Evolutionary conservation across 768 basidiomycete genomes (phyloP).

Genomic region (Lactifluus echinatus): DNA sequence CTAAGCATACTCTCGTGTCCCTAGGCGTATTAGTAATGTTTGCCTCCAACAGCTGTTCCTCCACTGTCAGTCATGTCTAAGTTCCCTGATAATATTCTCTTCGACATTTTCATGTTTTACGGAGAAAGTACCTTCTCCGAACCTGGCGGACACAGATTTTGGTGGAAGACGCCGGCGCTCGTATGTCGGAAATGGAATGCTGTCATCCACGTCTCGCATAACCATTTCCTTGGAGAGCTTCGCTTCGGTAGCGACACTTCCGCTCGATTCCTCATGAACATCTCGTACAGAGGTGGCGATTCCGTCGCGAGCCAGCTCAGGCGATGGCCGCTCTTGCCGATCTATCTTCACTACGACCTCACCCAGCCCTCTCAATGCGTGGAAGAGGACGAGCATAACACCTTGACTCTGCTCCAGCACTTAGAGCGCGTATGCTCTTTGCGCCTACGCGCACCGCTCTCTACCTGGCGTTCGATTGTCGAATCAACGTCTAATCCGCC

Average conservation of each 20-base stretch:
- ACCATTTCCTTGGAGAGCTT: background rate
- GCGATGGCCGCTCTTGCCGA: background rate
- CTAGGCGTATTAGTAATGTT: background rate
- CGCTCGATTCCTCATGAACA: background rate
- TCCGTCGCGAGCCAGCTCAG: background rate
- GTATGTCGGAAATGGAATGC: background rate
- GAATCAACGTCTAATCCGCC: background rate
- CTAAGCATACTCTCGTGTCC: background rate
- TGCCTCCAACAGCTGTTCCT: background rate
- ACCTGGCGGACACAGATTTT: background rate
- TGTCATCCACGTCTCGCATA: background rate
- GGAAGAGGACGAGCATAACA: background rate
- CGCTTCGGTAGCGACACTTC: background rate
- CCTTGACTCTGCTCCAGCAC: background rate
- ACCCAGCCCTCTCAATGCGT: background rate
- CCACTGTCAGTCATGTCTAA: background rate
- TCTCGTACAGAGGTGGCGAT: background rate
- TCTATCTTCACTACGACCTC: background rate
- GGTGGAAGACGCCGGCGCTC: background rate
- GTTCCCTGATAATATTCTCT: background rate
- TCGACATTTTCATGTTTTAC: background rate
- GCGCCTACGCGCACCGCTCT: background rate
- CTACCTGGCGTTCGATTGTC: background rate
- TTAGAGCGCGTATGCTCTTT: background rate
- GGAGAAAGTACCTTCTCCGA: background rate